phyloP scores from a whole-genome alignment of 2,329 filamentous ascomycete genomes.

The Fusarium liriodendri region DNA sequence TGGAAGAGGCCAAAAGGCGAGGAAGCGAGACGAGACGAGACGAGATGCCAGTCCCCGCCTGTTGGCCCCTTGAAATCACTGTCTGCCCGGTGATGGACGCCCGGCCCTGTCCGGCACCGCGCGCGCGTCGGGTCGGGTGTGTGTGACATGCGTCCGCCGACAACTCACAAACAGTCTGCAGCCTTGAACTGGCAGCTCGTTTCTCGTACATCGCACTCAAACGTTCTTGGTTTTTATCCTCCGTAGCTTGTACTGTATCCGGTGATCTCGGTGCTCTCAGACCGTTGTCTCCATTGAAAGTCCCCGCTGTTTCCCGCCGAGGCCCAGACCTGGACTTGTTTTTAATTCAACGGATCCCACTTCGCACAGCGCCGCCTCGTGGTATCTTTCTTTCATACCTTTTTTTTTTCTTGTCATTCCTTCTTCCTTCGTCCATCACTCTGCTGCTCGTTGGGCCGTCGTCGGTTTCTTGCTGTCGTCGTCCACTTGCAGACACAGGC shows the following conservation, averaged over 20 bases:
- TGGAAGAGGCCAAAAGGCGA: constrained; percentile 19
- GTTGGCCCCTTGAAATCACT: constrained; percentile 30
- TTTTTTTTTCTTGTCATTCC: constrained; percentile 15
- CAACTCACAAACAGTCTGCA: neutral
- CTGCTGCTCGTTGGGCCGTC: constrained; percentile 10
- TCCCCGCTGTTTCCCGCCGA: constrained; percentile 37
- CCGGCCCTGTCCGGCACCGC: constrained; percentile 26
- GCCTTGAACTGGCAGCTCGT: constrained; percentile 6
- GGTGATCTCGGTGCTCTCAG: constrained; percentile 8
- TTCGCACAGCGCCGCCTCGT: constrained; percentile 19
- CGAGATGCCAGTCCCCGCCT: constrained; percentile 23
- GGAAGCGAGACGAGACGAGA: constrained; percentile 25
- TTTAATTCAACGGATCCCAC: constrained; percentile 39
- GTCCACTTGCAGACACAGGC: constrained; percentile 22
- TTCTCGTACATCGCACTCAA: constrained; percentile 34
- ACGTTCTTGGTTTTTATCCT: constrained; percentile 9
- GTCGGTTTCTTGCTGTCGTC: constrained; percentile 11
- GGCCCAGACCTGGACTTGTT: constrained; percentile 33
- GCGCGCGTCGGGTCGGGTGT: neutral
- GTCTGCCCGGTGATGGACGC: constrained; percentile 11
- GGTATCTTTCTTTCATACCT: constrained; percentile 26
- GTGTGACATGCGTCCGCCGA: neutral
- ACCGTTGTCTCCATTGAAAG: constrained; percentile 14
- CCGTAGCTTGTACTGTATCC: constrained; percentile 12
- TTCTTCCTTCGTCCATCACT: constrained; percentile 14